Evolutionary conservation across 192 early-diverging fungal genomes (phyloP).

Genomic region (Bifiguratus adelaidae): DNA sequence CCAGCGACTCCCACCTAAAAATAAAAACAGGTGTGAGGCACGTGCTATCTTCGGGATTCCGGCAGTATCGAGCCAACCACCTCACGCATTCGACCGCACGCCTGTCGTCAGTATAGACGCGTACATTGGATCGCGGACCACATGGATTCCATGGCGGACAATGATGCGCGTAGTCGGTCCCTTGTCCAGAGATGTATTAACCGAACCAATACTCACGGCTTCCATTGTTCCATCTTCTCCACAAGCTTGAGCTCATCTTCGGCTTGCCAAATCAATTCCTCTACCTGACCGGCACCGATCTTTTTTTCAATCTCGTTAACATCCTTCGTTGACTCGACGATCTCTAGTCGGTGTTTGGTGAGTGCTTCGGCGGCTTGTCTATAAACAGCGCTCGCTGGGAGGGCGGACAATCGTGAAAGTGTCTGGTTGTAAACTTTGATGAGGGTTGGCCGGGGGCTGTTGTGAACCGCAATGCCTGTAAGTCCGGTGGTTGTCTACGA

Average conservation of each 20-base stretch:
- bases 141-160: background rate
- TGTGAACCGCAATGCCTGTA: conserved; percentile 78
- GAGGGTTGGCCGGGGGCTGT: conserved; percentile 76
- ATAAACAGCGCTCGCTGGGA: conserved; percentile 70
- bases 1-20: too few species aligned
- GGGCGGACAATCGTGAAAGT: conserved; percentile 52
- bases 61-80: too few species aligned
- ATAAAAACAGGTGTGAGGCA: too few species aligned
- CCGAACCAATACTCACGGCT: conserved; percentile 45
- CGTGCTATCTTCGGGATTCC: too few species aligned
- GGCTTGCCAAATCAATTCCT: conserved; percentile 84
- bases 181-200: background rate
- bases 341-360: conserved; percentile 59
- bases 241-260: conserved; percentile 81
- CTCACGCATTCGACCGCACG: too few species aligned
- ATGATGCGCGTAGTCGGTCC: background rate
- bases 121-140: background rate
- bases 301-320: conserved; percentile 66
- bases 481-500: conserved; percentile 69
- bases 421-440: conserved; percentile 75
- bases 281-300: conserved; percentile 76
- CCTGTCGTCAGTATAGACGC: conserved; percentile 58
- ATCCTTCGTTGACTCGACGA: conserved; percentile 68
- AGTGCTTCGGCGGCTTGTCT: conserved; percentile 74
- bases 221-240: conserved; percentile 78